Evolutionary conservation across 2,329 filamentous ascomycete genomes (phyloP).

Genomic region (Paradendryphiella salina): DNA sequence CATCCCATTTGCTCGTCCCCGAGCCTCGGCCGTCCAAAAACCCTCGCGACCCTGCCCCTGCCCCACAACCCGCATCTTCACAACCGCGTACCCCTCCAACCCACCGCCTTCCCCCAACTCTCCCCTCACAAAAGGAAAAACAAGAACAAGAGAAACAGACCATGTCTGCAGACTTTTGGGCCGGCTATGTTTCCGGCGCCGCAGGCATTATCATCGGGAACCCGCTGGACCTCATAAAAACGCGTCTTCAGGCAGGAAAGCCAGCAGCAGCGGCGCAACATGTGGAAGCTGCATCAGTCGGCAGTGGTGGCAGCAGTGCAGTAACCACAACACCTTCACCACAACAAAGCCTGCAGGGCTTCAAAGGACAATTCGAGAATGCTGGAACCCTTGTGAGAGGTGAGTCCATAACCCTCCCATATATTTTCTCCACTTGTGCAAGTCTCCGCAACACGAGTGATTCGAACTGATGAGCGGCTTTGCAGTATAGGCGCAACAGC

Average conservation of each 20-base stretch:
- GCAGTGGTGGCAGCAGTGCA: background rate
- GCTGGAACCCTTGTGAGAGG: slow-evolving; percentile 45
- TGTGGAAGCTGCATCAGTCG: slow-evolving; percentile 11
- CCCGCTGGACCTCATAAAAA: slow-evolving; percentile 78
- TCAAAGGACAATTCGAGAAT: slow-evolving; percentile 43
- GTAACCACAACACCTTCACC: slow-evolving; percentile 9
- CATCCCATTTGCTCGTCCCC: background rate
- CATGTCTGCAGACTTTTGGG: slow-evolving; percentile 92
- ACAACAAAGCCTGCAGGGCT: slow-evolving; percentile 16
- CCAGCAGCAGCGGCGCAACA: slow-evolving; percentile 11
- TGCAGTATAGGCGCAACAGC: slow-evolving; percentile 69
- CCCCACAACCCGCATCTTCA: slow-evolving; percentile 11
- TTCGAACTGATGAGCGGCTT: background rate
- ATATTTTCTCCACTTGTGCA: too few relatives aligned
- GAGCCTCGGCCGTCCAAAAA: slow-evolving; percentile 22
- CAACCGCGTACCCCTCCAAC: slow-evolving; percentile 17
- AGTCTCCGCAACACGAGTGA: background rate
- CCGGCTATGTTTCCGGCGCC: slow-evolving; percentile 85
- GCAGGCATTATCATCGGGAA: slow-evolving; percentile 87
- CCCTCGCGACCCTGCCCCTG: background rate
- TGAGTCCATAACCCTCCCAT: slow-evolving; percentile 14
- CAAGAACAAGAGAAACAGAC: background rate
- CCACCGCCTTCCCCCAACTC: background rate
- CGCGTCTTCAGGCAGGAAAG: slow-evolving; percentile 72
- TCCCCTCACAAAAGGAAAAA: background rate